Conservation (phyloP, 129 eudicot genomes). For the Flaveria ramosissima region DNA sequence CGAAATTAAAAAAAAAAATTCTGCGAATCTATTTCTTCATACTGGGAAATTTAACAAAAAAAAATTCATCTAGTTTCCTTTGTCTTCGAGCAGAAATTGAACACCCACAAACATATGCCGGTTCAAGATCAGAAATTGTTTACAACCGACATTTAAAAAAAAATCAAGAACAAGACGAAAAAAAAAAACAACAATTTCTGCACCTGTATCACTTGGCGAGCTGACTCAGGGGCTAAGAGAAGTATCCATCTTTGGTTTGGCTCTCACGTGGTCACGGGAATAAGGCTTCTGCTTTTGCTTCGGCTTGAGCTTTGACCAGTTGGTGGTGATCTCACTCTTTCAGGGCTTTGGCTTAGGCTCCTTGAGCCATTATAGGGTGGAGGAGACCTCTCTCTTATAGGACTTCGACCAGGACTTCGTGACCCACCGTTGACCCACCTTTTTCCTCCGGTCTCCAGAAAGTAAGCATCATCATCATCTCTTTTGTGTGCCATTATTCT, state of each 20-base stretch:
- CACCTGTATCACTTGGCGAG: not conserved
- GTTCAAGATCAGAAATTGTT: not conserved
- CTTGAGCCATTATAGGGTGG: conserved; percentile 26
- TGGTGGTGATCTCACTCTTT: conserved; percentile 13
- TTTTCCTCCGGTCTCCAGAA: no score
- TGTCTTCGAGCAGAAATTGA: no score
- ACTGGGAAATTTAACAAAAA: no score
- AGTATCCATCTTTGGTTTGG: conserved; percentile 22
- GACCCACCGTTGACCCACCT: conserved; percentile 30
- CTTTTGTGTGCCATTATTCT: conserved; percentile 25
- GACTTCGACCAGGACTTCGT: conserved; percentile 25
- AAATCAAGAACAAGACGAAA: not conserved
- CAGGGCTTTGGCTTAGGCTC: conserved; percentile 25
- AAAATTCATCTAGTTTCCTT: no score
- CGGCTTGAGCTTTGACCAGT: conserved; percentile 4
- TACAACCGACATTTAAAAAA: conserved; percentile 2
- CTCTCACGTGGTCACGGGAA: conserved; percentile 9
- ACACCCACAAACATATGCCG: not conserved
- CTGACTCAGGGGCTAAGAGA: conserved; percentile 24
- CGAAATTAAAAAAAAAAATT: no score
- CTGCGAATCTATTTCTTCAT: no score
- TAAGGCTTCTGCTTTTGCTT: conserved; percentile 21
- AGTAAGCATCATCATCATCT: conserved; percentile 26
- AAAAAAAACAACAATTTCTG: not conserved
- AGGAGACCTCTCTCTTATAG: conserved; percentile 27